Percentiles rank a stretch among this genome's conserved stretches.
phyloP scores from a whole-genome alignment of 352 stramenopile genomes.

The Pythium aphanidermatum region DNA sequence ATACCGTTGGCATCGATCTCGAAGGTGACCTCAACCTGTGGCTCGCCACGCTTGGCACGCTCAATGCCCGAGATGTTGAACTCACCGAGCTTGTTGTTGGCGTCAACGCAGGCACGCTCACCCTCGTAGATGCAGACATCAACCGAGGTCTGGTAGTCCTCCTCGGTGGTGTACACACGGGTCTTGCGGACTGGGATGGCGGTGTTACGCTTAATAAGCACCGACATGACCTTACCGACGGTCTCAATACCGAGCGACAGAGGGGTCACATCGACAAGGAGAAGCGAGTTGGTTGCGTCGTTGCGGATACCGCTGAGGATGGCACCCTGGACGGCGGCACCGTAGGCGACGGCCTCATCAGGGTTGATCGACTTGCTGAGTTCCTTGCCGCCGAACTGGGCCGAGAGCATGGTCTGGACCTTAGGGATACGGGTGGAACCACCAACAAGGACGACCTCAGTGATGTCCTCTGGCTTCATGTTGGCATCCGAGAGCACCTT shows the following conservation, averaged over 20 bases:
- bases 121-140: conserved; percentile 73
- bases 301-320: conserved; percentile 33
- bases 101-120: conserved; percentile 63
- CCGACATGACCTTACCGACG: conserved; percentile 65
- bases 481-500: conserved; percentile 36
- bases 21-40: conserved; percentile 72
- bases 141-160: conserved; percentile 56
- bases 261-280: conserved; percentile 79
- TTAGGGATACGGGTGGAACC: conserved; percentile 38
- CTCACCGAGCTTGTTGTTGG: conserved; percentile 85
- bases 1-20: conserved; percentile 67
- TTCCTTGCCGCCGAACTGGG: conserved; percentile 33
- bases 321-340: conserved; percentile 40
- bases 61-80: conserved; percentile 83
- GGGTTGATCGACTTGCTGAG: conserved; percentile 43
- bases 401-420: conserved; percentile 29
- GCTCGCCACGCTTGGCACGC: conserved; percentile 65
- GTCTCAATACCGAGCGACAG: conserved; percentile 73
- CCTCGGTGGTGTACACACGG: conserved; percentile 33
- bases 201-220: conserved; percentile 76
- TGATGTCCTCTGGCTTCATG: conserved; percentile 34
- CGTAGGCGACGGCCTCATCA: conserved; percentile 61
- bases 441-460: conserved; percentile 34
- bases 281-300: conserved; percentile 55
- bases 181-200: conserved; percentile 63